These are phyloP conservation scores for Rhodotorula graminis DNA, from an alignment of 768 basidiomycete genomes.

Conservation along the genomic window DNA sequence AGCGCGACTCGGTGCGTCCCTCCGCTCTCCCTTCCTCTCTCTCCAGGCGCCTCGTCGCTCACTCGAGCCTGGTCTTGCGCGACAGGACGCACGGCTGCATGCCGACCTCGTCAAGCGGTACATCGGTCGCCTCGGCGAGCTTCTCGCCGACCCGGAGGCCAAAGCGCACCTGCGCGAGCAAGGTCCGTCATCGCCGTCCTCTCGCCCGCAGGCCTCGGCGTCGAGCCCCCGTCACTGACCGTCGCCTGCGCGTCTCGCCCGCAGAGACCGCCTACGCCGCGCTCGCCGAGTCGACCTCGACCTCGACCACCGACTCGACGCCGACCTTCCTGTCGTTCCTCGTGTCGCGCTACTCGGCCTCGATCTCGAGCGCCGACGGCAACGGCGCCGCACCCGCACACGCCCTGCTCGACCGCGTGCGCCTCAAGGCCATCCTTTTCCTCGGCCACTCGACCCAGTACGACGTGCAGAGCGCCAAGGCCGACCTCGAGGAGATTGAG, in stretches of 20 bases:
- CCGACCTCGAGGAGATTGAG: constrained; percentile 30
- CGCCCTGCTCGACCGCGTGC: constrained; percentile 21
- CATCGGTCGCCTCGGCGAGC: constrained; percentile 19
- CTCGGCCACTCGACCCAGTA: constrained; percentile 20
- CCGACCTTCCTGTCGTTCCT: constrained; percentile 30
- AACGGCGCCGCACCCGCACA: not conserved
- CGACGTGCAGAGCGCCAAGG: constrained; percentile 22
- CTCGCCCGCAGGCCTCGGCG: too few relatives aligned
- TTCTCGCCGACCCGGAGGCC: constrained; percentile 10
- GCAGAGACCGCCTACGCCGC: constrained; percentile 23
- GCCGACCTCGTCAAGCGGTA: constrained; percentile 38
- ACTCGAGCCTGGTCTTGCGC: not conserved
- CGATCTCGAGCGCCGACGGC: too few relatives aligned
- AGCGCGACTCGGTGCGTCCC: constrained; percentile 25
- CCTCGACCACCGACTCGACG: too few relatives aligned
- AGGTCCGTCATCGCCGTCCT: constrained; percentile 6
- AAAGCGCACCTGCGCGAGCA: constrained; percentile 23
- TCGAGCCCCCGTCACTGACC: not conserved
- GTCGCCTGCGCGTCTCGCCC: too few relatives aligned
- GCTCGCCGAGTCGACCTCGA: constrained; percentile 9
- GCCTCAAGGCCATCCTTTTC: constrained; percentile 33
- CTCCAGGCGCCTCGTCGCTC: not conserved
- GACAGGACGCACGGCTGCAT: constrained; percentile 27
- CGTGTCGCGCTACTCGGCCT: constrained; percentile 2
- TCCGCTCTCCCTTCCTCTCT: not conserved